Base-by-base conservation (phyloP, 495 filamentous ascomycete genomes). In the Penicillium subrubescens region DNA sequence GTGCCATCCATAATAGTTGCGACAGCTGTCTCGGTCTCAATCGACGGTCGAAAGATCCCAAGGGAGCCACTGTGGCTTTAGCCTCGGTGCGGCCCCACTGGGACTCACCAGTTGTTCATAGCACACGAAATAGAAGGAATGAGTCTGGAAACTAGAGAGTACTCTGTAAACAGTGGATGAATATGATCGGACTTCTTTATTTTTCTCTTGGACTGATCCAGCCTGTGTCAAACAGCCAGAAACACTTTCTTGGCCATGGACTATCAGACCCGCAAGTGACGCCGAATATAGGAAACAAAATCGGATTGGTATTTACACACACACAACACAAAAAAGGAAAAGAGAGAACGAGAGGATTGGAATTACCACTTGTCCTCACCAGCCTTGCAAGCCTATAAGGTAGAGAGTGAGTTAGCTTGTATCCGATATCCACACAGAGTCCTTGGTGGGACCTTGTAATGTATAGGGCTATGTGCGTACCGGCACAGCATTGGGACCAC, bases 401-500 rank as follows among this genome's bases (percentile, higher is more conserved):
- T 8, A 21, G 67, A 11, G 37, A 57, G 66, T 35, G 64, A 60
- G 53, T 56, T 31, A 37, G 15, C 29, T 27, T 53, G n/a, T n/a
- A n/a, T n/a, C n/a, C n/a, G 34, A 53, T 37, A 48, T 52, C 3
- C 29, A 44, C 17, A 23, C 29, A 11, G 6, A 23, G 17, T 6
- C 11, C 19, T 27, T 4, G 21, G 8, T 58, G 14, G 19, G 55
- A 17, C 37, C 4, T 19, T 11, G 29, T 8, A n/a, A n/a, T 43
- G 33, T 8, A 43, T 34, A 7, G 19, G 21, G 17, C 37, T 17
- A 33, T 27, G 33, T 41, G n/a, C 82, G 64, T 68, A 84, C 82
- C 62, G 67, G 67, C 46, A 78, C 8, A 63, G 82, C 80, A 65
- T 77, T 73, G 23, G 82, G 74, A 23, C 95, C 95, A 54, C 95